These are phyloP conservation scores for Phialocephala subalpina DNA, from an alignment of 2,329 filamentous ascomycete species.

Conservation along the genomic window DNA sequence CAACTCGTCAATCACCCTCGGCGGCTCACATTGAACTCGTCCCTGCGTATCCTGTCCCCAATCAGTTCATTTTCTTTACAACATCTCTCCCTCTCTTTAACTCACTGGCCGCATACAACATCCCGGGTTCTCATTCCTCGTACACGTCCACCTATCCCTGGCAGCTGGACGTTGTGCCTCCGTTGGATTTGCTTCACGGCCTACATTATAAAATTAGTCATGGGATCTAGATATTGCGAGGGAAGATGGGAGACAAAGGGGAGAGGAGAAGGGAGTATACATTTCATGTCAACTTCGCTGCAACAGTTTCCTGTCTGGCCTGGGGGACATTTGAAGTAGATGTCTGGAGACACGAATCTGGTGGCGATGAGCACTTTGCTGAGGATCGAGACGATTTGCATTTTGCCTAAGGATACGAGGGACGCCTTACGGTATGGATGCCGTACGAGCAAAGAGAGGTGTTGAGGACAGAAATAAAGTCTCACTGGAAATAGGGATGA, in stretches of 20 bases:
- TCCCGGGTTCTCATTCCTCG: not conserved
- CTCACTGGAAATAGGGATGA: not conserved
- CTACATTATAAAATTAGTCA: not conserved
- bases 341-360: not conserved
- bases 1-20: not conserved
- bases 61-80: not conserved
- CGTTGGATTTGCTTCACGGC: not conserved
- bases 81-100: not conserved
- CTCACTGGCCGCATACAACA: not conserved
- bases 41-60: not conserved
- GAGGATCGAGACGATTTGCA: not conserved
- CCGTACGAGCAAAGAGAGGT: not conserved
- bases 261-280: no score
- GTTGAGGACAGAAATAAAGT: not conserved
- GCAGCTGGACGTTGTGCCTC: not conserved
- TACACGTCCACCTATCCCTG: not conserved
- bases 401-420: no score
- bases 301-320: not conserved
- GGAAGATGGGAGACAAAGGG: no score
- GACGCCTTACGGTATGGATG: no score
- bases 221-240: no score
- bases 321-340: not conserved
- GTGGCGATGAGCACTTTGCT: not conserved
- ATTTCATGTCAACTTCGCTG: no score
- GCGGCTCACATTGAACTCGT: not conserved